Percentiles rank a stretch among this genome's conserved stretches.
These are phyloP conservation scores for Casaregolazyma lundiana DNA, from an alignment of 1,139 yeast genomes.

Conservation along the genomic window DNA sequence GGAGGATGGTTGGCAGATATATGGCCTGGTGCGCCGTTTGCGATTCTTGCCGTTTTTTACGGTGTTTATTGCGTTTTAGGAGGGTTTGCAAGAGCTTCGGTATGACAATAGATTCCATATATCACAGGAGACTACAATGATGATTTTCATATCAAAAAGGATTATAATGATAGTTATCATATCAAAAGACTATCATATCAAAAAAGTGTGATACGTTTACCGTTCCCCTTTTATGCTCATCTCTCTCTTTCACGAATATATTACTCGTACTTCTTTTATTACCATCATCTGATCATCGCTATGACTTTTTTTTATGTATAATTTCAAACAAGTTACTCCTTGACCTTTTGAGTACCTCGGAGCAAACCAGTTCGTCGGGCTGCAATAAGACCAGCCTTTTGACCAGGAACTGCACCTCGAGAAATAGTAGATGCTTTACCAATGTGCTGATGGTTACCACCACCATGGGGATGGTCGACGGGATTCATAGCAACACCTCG, in stretches of 20 bases:
- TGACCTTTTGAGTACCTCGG: slow-evolving; percentile 99
- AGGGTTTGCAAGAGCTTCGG: background rate
- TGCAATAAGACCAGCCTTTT: slow-evolving; percentile 99
- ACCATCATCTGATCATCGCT: slow-evolving; percentile 6
- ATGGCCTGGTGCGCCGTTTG: slow-evolving; percentile 58
- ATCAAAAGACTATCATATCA: too few relatives aligned
- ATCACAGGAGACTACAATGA: too few relatives aligned
- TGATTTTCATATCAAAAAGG: too few relatives aligned
- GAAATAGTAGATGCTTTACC: slow-evolving; percentile 99
- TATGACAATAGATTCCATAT: too few relatives aligned
- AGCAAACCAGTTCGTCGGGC: slow-evolving; percentile 99
- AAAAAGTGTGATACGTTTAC: too few relatives aligned
- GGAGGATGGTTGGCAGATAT: slow-evolving; percentile 61
- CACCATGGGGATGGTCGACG: slow-evolving; percentile 99
- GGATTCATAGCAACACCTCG: slow-evolving; percentile 99
- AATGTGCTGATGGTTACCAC: slow-evolving; percentile 99
- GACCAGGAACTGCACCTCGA: slow-evolving; percentile 99
- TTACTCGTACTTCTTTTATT: slow-evolving; percentile 1
- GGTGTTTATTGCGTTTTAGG: slow-evolving; percentile 10
- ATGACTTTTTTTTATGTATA: slow-evolving; percentile 9
- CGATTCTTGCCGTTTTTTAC: slow-evolving; percentile 48
- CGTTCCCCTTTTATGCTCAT: too few relatives aligned
- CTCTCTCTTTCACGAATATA: background rate
- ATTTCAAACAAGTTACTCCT: slow-evolving; percentile 47
- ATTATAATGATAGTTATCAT: too few relatives aligned